Base-by-base conservation (phyloP, 768 basidiomycete genomes). In the Coprinopsis marcescibilis region DNA sequence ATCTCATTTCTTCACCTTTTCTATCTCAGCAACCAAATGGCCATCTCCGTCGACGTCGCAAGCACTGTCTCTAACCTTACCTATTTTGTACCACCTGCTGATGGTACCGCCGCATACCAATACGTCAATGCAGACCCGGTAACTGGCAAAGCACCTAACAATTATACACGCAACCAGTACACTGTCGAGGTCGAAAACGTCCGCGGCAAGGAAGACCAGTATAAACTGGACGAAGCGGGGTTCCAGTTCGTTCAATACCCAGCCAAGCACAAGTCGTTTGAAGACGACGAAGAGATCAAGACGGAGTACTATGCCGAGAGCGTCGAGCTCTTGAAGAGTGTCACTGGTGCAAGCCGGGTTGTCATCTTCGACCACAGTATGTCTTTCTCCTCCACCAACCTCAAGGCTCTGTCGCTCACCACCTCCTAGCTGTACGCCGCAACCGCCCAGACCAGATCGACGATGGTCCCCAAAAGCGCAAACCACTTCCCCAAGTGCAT, bases 341-440 rank as follows among this genome's bases (percentile, higher is more conserved):
- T 78, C 8, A 80, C 78, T 0, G 80, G 81, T 13, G 80, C 80
- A 0, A 75, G 65, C 46, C 65, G 67, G 19, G 75, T 77, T 19
- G 74, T 81, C n/a, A 45, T 79, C 29, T 83, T 82, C 48, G 78
- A 82, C 53, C 79, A 81, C 57, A 81, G 79, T 77, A 45, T 51
- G 77, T 52, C 15, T 24, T 5, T 26, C 6, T n/a, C 29, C n/a
- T 36, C 10, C 14, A 7, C 34, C 12, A 5, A 27, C 4, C 21
- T 20, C 2, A 5, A 5, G 23, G 1, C 7, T 45, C 7, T 11
- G 2, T 17, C 11, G 15, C 46, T 8, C 8, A 21, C 7, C 3
- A 30, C 14, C 4, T 1, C 30, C 20, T 27, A 58, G 55, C 55
- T 36, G 45, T 52, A 33, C 50, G 57, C 13, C 50, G 48, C 3